phyloP scores from a whole-genome alignment of 192 early-diverging fungal species.

The Chytriomyces sp. region DNA sequence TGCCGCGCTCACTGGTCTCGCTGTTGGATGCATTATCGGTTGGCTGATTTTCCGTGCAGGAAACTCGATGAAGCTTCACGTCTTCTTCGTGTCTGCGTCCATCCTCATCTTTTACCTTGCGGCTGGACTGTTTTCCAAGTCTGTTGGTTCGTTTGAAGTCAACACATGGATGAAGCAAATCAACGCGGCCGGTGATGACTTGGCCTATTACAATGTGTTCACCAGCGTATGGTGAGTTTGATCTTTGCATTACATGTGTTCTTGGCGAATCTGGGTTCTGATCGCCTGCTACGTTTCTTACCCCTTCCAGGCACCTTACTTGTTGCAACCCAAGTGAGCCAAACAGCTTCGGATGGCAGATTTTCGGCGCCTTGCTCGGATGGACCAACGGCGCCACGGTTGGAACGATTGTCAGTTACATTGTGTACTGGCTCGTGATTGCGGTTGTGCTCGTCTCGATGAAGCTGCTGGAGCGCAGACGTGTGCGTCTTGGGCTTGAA shows the following conservation, averaged over 20 bases:
- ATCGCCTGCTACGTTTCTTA: slow-evolving; percentile 38
- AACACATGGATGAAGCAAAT: slow-evolving; percentile 48
- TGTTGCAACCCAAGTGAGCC: slow-evolving; percentile 63
- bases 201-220: slow-evolving; percentile 17
- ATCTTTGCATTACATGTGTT: slow-evolving; percentile 32
- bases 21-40: slow-evolving; percentile 72
- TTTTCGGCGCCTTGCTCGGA: slow-evolving; percentile 78
- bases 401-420: slow-evolving; percentile 76
- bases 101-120: slow-evolving; percentile 75
- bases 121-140: slow-evolving; percentile 75
- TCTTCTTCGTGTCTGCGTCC: slow-evolving; percentile 79
- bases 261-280: neutral
- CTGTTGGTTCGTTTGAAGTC: slow-evolving; percentile 70
- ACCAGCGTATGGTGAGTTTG: slow-evolving; percentile 14
- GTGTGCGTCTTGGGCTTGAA: neutral
- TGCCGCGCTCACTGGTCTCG: slow-evolving; percentile 72
- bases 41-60: slow-evolving; percentile 76
- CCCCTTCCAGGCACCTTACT: slow-evolving; percentile 62
- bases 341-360: slow-evolving; percentile 60
- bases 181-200: neutral
- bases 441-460: slow-evolving; percentile 53
- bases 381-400: slow-evolving; percentile 78
- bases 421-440: slow-evolving; percentile 76
- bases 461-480: slow-evolving; percentile 30
- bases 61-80: slow-evolving; percentile 66